Conservation (phyloP, 139 green algal genomes). For the Coccomyxa sp. region DNA sequence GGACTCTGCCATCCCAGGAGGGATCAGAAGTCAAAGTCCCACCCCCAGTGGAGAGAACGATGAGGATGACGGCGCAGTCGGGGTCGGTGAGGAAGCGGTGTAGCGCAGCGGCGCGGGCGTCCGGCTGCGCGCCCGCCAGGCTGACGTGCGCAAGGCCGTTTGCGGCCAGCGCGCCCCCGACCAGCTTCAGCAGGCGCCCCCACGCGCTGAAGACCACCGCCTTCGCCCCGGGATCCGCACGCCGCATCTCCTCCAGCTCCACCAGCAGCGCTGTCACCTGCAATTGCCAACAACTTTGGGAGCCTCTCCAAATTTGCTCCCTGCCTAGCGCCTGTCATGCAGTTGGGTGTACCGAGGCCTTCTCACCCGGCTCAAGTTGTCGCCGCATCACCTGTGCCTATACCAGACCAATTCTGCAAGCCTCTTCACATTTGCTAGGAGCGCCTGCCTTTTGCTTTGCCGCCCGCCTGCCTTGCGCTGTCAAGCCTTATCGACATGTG, state of each 20-base stretch:
- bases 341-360: too few relatives aligned
- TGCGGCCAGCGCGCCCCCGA: conserved; percentile 32
- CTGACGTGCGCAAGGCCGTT: conserved; percentile 26
- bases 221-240: conserved; percentile 29
- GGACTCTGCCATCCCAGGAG: not conserved
- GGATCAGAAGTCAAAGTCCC: not conserved
- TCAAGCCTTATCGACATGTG: too few relatives aligned
- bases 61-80: conserved; percentile 35
- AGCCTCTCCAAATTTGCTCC: too few relatives aligned
- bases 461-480: too few relatives aligned
- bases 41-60: conserved; percentile 14
- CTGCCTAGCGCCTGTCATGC: too few relatives aligned
- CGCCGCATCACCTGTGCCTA: too few relatives aligned
- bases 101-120: conserved; percentile 28
- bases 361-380: too few relatives aligned
- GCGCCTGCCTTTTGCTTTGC: too few relatives aligned
- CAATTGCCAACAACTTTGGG: not conserved
- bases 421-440: too few relatives aligned
- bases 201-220: conserved; percentile 44
- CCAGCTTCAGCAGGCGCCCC: conserved; percentile 52
- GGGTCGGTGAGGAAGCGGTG: conserved; percentile 44
- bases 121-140: conserved; percentile 27
- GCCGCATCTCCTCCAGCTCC: conserved; percentile 36
- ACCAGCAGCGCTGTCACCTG: conserved; percentile 44
- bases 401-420: too few relatives aligned